phyloP scores from a whole-genome alignment of 2,329 filamentous ascomycete species.

The Thelonectria blattea region DNA sequence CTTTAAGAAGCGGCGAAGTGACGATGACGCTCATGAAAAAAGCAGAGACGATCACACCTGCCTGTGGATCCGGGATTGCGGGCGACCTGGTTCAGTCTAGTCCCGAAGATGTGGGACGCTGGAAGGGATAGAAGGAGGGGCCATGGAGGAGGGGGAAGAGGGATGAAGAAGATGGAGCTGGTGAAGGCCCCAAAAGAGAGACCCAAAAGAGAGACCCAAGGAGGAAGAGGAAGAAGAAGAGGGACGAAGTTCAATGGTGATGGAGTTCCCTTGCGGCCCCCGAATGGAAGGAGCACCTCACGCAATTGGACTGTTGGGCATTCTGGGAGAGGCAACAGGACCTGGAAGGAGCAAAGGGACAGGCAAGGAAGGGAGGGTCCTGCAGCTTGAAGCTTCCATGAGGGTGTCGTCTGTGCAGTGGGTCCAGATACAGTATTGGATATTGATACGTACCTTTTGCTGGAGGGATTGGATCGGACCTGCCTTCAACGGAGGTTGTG shows the following conservation, averaged over 20 bases:
- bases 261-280: too few species aligned
- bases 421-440: neutral
- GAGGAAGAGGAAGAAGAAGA: too few species aligned
- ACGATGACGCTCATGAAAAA: neutral
- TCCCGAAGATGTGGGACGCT: constrained; percentile 18
- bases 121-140: neutral
- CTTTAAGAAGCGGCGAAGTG: constrained; percentile 20
- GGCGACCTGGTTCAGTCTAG: constrained; percentile 6
- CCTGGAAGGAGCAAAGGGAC: too few species aligned
- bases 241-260: too few species aligned
- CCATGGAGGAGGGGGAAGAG: constrained; percentile 7
- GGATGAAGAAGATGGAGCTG: neutral
- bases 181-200: too few species aligned
- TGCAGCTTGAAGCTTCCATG: neutral
- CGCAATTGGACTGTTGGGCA: too few species aligned
- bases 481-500: too few species aligned
- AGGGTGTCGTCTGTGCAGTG: neutral
- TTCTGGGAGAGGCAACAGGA: neutral
- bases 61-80: constrained; percentile 32
- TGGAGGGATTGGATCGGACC: too few species aligned
- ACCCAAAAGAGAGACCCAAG: too few species aligned
- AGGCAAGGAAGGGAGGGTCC: neutral
- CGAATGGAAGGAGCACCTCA: too few species aligned
- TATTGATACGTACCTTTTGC: neutral
- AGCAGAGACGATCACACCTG: constrained; percentile 29